These are phyloP conservation scores for Claviceps digitariae DNA, from an alignment of 2,329 filamentous ascomycete species.

Conservation along the genomic window DNA sequence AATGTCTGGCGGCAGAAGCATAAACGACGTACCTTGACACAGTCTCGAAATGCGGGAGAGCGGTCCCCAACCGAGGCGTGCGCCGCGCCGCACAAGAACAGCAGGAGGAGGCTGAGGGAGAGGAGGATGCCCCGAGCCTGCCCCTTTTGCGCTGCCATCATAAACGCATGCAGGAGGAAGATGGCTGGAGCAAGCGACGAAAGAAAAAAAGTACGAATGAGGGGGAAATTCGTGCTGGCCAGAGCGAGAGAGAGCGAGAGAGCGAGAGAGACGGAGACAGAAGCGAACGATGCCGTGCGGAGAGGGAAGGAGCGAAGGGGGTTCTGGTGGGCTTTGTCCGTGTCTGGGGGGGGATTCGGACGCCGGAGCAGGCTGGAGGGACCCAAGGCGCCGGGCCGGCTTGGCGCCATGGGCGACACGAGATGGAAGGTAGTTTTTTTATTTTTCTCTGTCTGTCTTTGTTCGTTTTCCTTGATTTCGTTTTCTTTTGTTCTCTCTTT, in stretches of 20 bases:
- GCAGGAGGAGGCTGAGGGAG: constrained; percentile 21
- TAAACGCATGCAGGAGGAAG: constrained; percentile 15
- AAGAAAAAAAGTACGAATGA: background rate
- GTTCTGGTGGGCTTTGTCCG: background rate
- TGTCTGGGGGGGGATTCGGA: background rate
- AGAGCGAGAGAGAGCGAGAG: background rate
- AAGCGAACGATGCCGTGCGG: background rate
- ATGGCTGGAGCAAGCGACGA: too few species aligned
- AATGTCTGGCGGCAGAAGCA: background rate
- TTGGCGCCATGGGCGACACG: background rate
- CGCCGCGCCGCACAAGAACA: constrained; percentile 29
- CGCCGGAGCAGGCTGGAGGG: background rate
- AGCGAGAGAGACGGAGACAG: too few species aligned
- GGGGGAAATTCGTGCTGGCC: background rate
- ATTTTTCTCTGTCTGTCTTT: background rate
- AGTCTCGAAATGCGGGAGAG: constrained; percentile 76
- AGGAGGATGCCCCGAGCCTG: constrained; percentile 19
- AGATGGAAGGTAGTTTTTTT: background rate
- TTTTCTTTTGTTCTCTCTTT: background rate
- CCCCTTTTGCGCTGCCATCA: constrained; percentile 20
- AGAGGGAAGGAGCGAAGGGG: background rate
- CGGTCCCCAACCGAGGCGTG: constrained; percentile 71
- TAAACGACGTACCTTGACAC: constrained; percentile 51
- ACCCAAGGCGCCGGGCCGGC: background rate
- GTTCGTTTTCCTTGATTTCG: background rate